These are phyloP conservation scores for Solanum etuberosum DNA, from an alignment of 257 asterid species.

Conservation along the genomic window DNA sequence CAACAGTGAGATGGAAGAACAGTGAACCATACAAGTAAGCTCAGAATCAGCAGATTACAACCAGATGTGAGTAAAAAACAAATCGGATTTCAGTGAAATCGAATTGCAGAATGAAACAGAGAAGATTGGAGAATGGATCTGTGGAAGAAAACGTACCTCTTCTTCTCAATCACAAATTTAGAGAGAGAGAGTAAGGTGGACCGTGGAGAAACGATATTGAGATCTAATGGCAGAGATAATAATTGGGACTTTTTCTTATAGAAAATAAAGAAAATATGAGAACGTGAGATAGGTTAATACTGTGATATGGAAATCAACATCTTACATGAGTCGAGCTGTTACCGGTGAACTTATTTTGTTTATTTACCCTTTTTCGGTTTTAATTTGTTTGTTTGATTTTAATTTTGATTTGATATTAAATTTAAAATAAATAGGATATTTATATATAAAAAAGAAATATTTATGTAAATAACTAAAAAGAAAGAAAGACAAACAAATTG, in stretches of 20 bases:
- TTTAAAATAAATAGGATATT: too few species aligned
- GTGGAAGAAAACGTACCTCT: not conserved
- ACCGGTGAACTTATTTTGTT: not conserved
- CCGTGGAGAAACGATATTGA: slow-evolving; percentile 2
- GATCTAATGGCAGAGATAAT: slow-evolving; percentile 1
- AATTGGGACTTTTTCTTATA: not conserved
- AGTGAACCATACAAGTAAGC: not conserved
- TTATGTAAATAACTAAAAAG: too few species aligned
- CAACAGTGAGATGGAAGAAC: not conserved
- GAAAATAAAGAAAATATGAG: not conserved
- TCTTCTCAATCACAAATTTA: not conserved
- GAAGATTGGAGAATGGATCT: not conserved
- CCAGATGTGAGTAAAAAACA: not conserved
- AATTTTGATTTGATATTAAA: too few species aligned
- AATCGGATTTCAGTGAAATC: not conserved
- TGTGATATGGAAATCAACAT: not conserved
- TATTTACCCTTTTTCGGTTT: too few species aligned
- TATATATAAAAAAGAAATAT: too few species aligned
- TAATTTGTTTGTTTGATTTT: too few species aligned
- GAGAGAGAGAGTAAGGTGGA: not conserved
- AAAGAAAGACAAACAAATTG: too few species aligned
- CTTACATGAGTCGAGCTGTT: not conserved
- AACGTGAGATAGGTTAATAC: not conserved
- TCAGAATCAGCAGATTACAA: not conserved
- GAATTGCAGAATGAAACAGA: not conserved